Evolutionary conservation across 164 flowering plant species (phyloP).

Genomic region (Vitis cinerea): DNA sequence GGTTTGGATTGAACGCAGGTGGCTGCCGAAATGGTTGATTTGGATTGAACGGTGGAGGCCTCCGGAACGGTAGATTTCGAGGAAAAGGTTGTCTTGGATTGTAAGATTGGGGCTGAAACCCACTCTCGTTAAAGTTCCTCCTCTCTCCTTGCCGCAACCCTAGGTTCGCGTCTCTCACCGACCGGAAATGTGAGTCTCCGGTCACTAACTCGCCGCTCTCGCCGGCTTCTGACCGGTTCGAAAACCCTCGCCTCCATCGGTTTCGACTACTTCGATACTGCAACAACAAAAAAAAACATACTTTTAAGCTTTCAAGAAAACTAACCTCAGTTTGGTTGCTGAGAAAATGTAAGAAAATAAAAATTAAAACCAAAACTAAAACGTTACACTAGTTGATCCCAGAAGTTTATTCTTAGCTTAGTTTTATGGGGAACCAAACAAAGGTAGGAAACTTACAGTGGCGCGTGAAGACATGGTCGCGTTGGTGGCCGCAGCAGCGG

Average conservation of each 20-base stretch:
- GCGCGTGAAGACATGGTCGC: conserved; percentile 5
- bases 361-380: too few relatives aligned
- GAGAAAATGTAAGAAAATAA: too few relatives aligned
- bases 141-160: conserved; percentile 22
- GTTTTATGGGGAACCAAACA: too few relatives aligned
- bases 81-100: neutral
- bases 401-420: too few relatives aligned
- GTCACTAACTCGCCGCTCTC: conserved; percentile 25
- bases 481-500: conserved; percentile 19
- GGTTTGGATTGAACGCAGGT: conserved; percentile 5
- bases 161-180: conserved; percentile 29
- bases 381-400: too few relatives aligned
- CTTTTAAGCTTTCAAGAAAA: too few relatives aligned
- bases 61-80: conserved; percentile 5
- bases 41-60: conserved; percentile 16
- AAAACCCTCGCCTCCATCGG: conserved; percentile 30
- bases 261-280: conserved; percentile 39
- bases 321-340: too few relatives aligned
- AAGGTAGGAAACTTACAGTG: conserved; percentile 24
- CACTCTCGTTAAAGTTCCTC: conserved; percentile 6
- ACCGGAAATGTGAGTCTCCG: conserved; percentile 36
- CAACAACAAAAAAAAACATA: neutral
- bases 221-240: conserved; percentile 13
- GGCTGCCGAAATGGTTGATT: conserved; percentile 21
- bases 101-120: neutral